These are phyloP conservation scores for Elymus sibiricus DNA, from an alignment of 176 grass and related monocot genomes.

Conservation along the genomic window DNA sequence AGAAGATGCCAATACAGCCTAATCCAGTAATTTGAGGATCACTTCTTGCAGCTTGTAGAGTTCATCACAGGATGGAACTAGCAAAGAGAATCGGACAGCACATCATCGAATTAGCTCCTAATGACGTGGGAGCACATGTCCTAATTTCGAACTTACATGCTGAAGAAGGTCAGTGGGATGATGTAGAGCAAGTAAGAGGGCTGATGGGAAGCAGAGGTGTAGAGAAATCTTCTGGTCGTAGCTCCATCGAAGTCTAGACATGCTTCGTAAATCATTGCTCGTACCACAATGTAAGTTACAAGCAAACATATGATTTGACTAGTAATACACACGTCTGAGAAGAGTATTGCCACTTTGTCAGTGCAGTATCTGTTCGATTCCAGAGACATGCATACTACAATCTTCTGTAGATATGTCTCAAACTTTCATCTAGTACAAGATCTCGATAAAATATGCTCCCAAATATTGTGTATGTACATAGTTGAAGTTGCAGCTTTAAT, in stretches of 20 bases:
- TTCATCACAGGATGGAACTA: constrained; percentile 53
- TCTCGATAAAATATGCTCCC: neutral
- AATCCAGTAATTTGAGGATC: constrained; percentile 80
- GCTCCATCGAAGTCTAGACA: constrained; percentile 49
- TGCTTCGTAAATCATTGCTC: neutral
- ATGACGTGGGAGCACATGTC: constrained; percentile 63
- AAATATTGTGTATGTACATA: neutral
- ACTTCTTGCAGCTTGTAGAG: constrained; percentile 71
- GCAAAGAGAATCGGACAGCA: constrained; percentile 39
- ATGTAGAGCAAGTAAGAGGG: constrained; percentile 53
- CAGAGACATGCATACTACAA: neutral
- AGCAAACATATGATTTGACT: neutral
- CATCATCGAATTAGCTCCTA: constrained; percentile 37
- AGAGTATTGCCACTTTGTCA: neutral
- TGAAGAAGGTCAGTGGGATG: constrained; percentile 56
- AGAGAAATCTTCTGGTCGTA: constrained; percentile 64
- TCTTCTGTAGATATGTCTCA: neutral
- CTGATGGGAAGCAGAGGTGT: constrained; percentile 50
- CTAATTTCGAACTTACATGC: constrained; percentile 74
- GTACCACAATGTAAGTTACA: neutral
- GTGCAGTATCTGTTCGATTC: neutral
- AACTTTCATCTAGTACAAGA: neutral
- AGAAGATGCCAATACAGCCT: constrained; percentile 57
- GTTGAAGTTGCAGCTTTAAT: neutral
- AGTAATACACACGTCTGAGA: neutral